Evolutionary conservation across 257 asterid genomes (phyloP).

Genomic region (Datura wrightii): DNA sequence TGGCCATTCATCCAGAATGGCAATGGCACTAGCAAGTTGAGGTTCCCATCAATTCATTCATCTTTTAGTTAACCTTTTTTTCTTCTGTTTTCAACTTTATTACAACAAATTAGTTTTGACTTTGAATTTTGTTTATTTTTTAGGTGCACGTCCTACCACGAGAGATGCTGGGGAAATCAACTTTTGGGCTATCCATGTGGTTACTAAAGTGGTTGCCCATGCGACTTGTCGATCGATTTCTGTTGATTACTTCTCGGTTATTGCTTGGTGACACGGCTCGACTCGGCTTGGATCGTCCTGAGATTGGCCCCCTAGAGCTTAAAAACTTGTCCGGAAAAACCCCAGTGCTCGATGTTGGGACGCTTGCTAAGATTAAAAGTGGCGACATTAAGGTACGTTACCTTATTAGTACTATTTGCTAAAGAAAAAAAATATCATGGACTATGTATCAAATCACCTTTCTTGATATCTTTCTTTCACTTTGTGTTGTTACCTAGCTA

Average conservation of each 20-base stretch:
- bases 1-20: slow-evolving; percentile 29
- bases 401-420: not conserved
- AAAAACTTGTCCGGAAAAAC: slow-evolving; percentile 70
- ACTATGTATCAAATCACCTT: slow-evolving; percentile 12
- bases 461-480: slow-evolving; percentile 17
- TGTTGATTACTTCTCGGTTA: slow-evolving; percentile 55
- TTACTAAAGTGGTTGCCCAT: slow-evolving; percentile 78
- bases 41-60: slow-evolving; percentile 8
- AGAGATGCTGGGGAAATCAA: slow-evolving; percentile 78
- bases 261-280: slow-evolving; percentile 65
- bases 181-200: slow-evolving; percentile 79
- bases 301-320: slow-evolving; percentile 64
- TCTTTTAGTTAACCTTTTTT: not conserved
- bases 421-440: not conserved
- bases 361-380: slow-evolving; percentile 72
- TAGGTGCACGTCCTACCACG: slow-evolving; percentile 86
- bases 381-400: slow-evolving; percentile 73
- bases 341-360: slow-evolving; percentile 73
- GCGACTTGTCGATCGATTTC: slow-evolving; percentile 61
- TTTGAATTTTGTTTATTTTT: not conserved
- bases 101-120: slow-evolving; percentile 15
- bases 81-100: not conserved
- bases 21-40: slow-evolving; percentile 20
- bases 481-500: not conserved
- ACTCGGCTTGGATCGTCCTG: slow-evolving; percentile 65